phyloP scores from a whole-genome alignment of 495 filamentous ascomycete genomes.

The Xylaria curta region DNA sequence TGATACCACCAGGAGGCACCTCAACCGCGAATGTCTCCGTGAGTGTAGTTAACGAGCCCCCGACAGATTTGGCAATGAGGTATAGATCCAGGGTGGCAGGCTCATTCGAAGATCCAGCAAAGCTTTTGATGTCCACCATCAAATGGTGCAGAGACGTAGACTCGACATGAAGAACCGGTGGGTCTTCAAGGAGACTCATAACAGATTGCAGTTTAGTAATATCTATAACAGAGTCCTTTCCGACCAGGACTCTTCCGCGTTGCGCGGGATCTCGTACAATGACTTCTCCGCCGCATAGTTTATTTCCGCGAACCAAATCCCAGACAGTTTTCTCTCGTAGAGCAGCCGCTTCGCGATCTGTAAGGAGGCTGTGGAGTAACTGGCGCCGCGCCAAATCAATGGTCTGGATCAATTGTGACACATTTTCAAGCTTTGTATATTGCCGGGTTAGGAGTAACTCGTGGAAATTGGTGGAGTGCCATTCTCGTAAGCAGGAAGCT shows the following conservation, averaged over 20 bases:
- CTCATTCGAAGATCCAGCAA: conserved; percentile 73
- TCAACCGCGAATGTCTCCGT: conserved; percentile 86
- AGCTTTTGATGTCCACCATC: conserved; percentile 79
- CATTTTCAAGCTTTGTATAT: conserved; percentile 80
- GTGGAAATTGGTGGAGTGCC: conserved; percentile 96
- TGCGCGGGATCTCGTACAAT: conserved; percentile 89
- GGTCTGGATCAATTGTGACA: conserved; percentile 77
- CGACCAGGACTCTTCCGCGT: conserved; percentile 84
- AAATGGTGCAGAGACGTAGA: conserved; percentile 80
- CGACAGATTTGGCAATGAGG: conserved; percentile 72
- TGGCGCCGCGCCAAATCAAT: conserved; percentile 86
- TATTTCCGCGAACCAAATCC: conserved; percentile 93
- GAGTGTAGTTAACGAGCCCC: conserved; percentile 66
- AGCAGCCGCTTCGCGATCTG: conserved; percentile 74
- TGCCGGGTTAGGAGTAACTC: conserved; percentile 84
- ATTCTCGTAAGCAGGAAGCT: conserved; percentile 92
- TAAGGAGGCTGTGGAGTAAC: conserved; percentile 91
- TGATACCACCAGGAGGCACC: conserved; percentile 72
- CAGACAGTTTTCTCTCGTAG: conserved; percentile 89
- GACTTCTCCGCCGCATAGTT: conserved; percentile 86
- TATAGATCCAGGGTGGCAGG: conserved; percentile 80
- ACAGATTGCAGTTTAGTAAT: conserved; percentile 89
- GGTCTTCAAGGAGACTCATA: conserved; percentile 91
- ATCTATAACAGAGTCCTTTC: conserved; percentile 91
- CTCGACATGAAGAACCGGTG: conserved; percentile 70